Percentiles rank a stretch among this genome's conserved stretches.
Conservation (phyloP, 192 early-diverging fungal species). For the Phycomyces blakesleeanus region DNA sequence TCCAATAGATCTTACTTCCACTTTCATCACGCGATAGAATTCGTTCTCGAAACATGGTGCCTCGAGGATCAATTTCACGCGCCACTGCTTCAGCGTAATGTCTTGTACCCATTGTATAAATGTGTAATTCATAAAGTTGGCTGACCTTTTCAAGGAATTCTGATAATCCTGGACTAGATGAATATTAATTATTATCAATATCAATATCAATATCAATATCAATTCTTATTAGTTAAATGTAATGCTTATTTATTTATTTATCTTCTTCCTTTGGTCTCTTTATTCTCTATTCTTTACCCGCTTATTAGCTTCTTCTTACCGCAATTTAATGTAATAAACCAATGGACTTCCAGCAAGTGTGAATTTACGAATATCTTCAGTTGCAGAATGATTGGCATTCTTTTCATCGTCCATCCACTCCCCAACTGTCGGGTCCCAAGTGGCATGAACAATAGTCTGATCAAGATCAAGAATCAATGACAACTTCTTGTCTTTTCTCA, state of each 20-base stretch:
- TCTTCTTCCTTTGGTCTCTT: no score
- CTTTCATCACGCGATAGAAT: conserved; percentile 94
- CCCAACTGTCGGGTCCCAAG: conserved; percentile 68
- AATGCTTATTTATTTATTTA: no score
- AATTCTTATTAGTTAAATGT: no score
- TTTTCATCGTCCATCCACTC: conserved; percentile 68
- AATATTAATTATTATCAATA: no score
- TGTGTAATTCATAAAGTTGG: conserved; percentile 88
- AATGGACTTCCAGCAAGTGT: conserved; percentile 61
- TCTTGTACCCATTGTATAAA: conserved; percentile 98
- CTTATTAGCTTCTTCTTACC: conserved; percentile 51
- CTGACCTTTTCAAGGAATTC: conserved; percentile 71
- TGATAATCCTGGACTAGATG: conserved; percentile 67
- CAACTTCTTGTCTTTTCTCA: conserved; percentile 67
- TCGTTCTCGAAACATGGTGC: conserved; percentile 75
- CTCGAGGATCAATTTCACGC: conserved; percentile 79
- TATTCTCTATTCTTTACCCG: not conserved
- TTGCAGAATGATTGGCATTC: conserved; percentile 49
- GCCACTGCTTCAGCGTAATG: conserved; percentile 90
- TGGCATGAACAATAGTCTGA: conserved; percentile 95
- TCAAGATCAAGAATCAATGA: conserved; percentile 95
- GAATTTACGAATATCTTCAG: conserved; percentile 73
- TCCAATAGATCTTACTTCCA: conserved; percentile 55
- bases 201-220: no score
- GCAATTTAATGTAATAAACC: conserved; percentile 82